Evolutionary conservation across 345 rosid genomes (phyloP), one percentile per base, ranked within the genome.

Genomic region (Clausena lansium): DNA sequence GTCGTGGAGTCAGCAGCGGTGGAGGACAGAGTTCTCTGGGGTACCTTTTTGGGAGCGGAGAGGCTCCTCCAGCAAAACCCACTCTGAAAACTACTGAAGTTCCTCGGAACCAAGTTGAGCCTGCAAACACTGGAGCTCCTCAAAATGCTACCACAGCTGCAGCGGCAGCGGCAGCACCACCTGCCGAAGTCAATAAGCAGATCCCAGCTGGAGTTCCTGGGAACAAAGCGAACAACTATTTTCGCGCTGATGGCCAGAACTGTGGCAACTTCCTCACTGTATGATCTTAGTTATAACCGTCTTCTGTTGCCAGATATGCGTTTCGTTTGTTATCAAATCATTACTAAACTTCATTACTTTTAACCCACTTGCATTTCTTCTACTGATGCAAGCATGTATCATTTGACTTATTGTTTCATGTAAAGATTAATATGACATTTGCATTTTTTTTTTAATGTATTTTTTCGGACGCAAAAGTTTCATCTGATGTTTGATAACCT

Each of bases 21-120:
- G 96, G 97, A 55, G 98, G 98, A 9, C 96, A 91, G 81, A 94
- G 98, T 82, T 94, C 97, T 67, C 76, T 92, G 86, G 94, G 92
- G 14, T 91, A 92, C 84, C 92, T 94, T 67, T 92, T 92, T 57
- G 93, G 96, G 14, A 71, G 87, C 58, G 95, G 90, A 33, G 97
- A 90, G 70, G 85, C 89, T 57, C 88, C 92, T 17, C 57, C 22
- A 1, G 57, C 57, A 11, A 89, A 88, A 55, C 87, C 91, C 9
- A 7, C 79, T 30, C 36, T 63, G 13, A 71, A 15, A 63, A 47
- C 39, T 28, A 81, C 66, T 45, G 89, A 84, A 77, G 73, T 86
- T 78, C 79, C 83, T 67, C 69, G 20, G 83, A 83, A 76, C 67
- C 76, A 24, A 77, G 76, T 57, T n/a, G 87, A 80, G 55, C 83